These are phyloP conservation scores for Zasmidium cellare DNA, from an alignment of 2,329 filamentous ascomycete genomes.

Conservation along the genomic window DNA sequence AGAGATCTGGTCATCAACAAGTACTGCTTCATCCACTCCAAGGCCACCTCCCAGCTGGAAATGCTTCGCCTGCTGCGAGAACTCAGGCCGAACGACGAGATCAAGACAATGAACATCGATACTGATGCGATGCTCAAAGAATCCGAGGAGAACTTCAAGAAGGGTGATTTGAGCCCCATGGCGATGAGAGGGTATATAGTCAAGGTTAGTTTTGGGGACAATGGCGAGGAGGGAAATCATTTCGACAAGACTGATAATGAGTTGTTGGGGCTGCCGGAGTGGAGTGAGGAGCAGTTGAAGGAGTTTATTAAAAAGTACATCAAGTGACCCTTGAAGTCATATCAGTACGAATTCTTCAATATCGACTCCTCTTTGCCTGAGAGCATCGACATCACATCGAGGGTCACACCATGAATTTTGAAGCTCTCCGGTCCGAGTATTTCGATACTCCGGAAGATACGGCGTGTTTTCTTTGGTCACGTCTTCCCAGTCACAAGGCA, in stretches of 20 bases:
- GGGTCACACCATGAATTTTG: not conserved
- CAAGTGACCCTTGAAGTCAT: not conserved
- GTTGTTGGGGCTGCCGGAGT: not conserved
- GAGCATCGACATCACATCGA: not conserved
- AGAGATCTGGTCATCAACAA: conserved; percentile 28
- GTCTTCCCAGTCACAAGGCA: not conserved
- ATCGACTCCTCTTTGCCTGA: not conserved
- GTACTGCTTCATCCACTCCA: conserved; percentile 31
- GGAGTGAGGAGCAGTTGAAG: conserved; percentile 1
- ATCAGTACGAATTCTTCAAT: not conserved
- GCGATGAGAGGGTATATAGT: conserved; percentile 1
- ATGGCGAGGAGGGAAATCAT: not conserved
- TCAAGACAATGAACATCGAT: conserved; percentile 5
- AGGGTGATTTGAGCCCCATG: conserved; percentile 1
- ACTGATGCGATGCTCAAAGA: conserved; percentile 1
- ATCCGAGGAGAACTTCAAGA: not conserved
- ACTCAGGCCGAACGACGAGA: conserved; percentile 8
- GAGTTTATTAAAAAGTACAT: not conserved
- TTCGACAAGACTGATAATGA: conserved; percentile 12
- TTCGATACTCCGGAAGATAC: not conserved
- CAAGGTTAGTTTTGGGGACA: conserved; percentile 5
- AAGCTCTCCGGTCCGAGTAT: not conserved
- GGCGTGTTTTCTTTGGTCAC: not conserved
- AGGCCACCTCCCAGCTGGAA: conserved; percentile 26
- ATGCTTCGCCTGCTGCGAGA: conserved; percentile 23